These are phyloP conservation scores for Evernia prunastri DNA, from an alignment of 495 filamentous ascomycete genomes.

Conservation along the genomic window DNA sequence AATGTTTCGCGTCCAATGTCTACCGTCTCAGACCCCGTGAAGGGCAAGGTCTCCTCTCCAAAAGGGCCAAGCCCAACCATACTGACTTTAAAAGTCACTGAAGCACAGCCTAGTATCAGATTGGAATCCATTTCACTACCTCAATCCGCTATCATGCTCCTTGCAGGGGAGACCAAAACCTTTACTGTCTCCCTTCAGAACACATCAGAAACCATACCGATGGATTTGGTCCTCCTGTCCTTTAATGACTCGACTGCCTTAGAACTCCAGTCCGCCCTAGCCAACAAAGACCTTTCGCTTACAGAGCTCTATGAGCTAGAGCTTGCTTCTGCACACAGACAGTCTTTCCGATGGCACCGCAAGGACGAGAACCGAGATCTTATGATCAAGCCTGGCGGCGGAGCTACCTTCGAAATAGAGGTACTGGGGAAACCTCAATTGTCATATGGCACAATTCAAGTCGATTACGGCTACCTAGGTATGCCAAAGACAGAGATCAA, in stretches of 20 bases:
- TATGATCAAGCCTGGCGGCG: conserved; percentile 62
- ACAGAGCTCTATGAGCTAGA: conserved; percentile 81
- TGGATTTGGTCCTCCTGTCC: conserved; percentile 79
- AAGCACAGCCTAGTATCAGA: conserved; percentile 65
- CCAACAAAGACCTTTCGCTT: conserved; percentile 65
- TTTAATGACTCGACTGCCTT: conserved; percentile 83
- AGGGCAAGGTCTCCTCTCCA: conserved; percentile 34
- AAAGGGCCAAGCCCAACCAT: conserved; percentile 31
- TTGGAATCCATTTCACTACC: conserved; percentile 71
- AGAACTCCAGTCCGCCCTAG: conserved; percentile 65
- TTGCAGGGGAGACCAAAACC: conserved; percentile 73
- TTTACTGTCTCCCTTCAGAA: conserved; percentile 82
- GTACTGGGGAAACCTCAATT: conserved; percentile 78
- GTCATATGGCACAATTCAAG: conserved; percentile 71
- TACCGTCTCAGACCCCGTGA: conserved; percentile 33
- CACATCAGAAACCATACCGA: conserved; percentile 58
- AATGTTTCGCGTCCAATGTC: conserved; percentile 64
- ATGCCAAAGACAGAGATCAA: conserved; percentile 53
- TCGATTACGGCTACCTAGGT: conserved; percentile 74
- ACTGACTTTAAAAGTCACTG: conserved; percentile 63
- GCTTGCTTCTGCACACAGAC: conserved; percentile 64
- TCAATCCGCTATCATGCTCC: conserved; percentile 82
- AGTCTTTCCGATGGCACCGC: conserved; percentile 60
- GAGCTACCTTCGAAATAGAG: conserved; percentile 72
- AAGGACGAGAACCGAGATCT: conserved; percentile 42